A percentile compares a stretch with the other conserved stretches of the same genome.
Evolutionary conservation across 2,329 filamentous ascomycete species (phyloP).

Genomic region (Helicocarpus griseus): DNA sequence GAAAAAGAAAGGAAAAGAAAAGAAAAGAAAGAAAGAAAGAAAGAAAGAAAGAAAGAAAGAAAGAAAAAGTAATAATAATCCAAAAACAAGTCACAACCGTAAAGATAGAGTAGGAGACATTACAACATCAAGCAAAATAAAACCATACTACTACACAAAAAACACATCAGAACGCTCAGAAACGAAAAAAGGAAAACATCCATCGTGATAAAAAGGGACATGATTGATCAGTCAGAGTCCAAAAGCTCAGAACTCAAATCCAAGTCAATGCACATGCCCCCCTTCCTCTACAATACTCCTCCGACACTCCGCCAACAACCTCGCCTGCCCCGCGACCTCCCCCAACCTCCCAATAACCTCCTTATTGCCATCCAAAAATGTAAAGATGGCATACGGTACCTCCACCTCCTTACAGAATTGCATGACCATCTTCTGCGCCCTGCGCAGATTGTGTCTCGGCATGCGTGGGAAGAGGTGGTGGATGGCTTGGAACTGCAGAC

Average conservation of each 20-base stretch:
- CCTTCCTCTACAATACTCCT: constrained; percentile 24
- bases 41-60: neutral
- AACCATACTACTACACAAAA: neutral
- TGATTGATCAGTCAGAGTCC: too few relatives aligned
- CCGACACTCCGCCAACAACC: constrained; percentile 67
- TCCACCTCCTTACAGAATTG: constrained; percentile 74
- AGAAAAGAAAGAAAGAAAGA: too few relatives aligned
- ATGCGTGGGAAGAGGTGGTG: constrained; percentile 79
- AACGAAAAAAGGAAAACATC: neutral
- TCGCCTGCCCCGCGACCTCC: constrained; percentile 70
- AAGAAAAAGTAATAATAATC: neutral
- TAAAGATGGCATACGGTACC: constrained; percentile 77
- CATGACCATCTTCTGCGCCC: constrained; percentile 63
- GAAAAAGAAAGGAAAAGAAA: too few relatives aligned
- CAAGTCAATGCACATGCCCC: neutral
- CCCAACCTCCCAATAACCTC: constrained; percentile 66
- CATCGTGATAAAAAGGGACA: neutral
- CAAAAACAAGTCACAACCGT: neutral
- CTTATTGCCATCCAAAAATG: constrained; percentile 75
- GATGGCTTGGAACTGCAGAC: constrained; percentile 80
- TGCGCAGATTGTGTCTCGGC: constrained; percentile 72
- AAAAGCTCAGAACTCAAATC: too few relatives aligned
- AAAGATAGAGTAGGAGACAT: neutral
- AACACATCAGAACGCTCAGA: neutral
- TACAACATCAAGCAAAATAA: neutral